phyloP scores from a whole-genome alignment of 345 rosid genomes.

The Jatropha curcas region DNA sequence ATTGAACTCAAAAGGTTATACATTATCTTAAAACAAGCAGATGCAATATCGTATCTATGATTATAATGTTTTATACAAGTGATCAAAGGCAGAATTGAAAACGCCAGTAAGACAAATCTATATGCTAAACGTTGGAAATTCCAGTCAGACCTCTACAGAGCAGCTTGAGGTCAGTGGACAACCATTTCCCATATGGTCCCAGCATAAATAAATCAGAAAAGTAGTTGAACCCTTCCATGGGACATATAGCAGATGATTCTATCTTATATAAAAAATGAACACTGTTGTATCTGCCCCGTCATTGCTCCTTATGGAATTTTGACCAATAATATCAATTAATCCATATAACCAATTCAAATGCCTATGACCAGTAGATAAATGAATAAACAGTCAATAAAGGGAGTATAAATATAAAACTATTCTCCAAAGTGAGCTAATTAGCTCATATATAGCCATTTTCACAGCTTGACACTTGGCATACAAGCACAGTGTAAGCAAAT shows the following conservation, averaged over 20 bases:
- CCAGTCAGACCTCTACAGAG: background rate
- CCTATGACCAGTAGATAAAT: too few species aligned
- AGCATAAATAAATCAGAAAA: background rate
- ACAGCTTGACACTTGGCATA: too few species aligned
- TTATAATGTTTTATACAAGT: background rate
- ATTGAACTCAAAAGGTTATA: background rate
- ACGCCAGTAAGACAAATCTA: background rate
- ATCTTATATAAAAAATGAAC: background rate
- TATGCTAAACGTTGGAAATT: background rate
- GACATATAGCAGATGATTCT: too few species aligned
- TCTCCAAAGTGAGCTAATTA: too few species aligned
- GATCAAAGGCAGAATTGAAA: background rate
- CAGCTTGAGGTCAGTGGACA: background rate
- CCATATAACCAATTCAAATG: too few species aligned
- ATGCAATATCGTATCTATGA: background rate
- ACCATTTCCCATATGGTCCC: background rate
- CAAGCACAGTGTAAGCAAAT: too few species aligned
- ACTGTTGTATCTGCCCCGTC: too few species aligned
- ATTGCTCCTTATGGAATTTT: too few species aligned
- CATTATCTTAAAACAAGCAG: background rate
- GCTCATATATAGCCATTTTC: too few species aligned
- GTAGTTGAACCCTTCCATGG: background rate
- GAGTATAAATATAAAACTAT: too few species aligned
- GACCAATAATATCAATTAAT: too few species aligned
- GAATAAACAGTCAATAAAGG: too few species aligned